Base-by-base conservation (phyloP, 768 basidiomycete genomes). In the Xanthoconium purpureum region DNA sequence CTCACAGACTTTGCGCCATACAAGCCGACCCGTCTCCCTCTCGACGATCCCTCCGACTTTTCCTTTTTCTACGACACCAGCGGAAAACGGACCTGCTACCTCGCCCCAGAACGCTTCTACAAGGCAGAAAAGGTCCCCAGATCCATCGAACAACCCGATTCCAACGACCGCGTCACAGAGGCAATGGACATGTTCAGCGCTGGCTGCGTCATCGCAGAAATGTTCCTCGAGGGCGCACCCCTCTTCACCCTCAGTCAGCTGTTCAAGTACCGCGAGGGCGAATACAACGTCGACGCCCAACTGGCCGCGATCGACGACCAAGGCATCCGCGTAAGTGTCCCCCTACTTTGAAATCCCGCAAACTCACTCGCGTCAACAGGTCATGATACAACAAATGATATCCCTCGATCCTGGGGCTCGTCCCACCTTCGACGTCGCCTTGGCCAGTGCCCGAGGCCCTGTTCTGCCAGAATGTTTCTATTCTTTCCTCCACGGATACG, bases 41-140 rank as follows among this genome's bases (percentile, higher is more conserved):
- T 98, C 43, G 94, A 99, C 66, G 95, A 98, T 68, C 97, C 97
- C 5, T 85, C 95, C 9, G 94, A 96, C 74, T 99, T 98, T 72
- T 95, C 94, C 5, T 97, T 94, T 77, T 99, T 87, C 79, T 98
- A 95, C 72, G 97, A 99, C 72, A 94, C 93, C 5, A 94, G 92
- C 13, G 92, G 93, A 2, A 80, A 94, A 8, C 82, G 96, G 12
- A 95, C 92, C 2, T 99, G 97, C 70, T 98, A 98, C 66, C 78
- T 99, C 56, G 97, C 97, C 0, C 97, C 97, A 0, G 97, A 99
- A 64, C 79, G 97, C 11, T 99, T 98, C 75, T 98, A 89, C 71
- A 84, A 88, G 3, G 82, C 88, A 2, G 85, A 86, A 39, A 85
- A 88, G 51, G 87, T 91, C 65, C 76, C 78, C 13, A 78, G 75